Conservation (phyloP, 2,329 filamentous ascomycete species). For the Stagonosporopsis vannaccii region DNA sequence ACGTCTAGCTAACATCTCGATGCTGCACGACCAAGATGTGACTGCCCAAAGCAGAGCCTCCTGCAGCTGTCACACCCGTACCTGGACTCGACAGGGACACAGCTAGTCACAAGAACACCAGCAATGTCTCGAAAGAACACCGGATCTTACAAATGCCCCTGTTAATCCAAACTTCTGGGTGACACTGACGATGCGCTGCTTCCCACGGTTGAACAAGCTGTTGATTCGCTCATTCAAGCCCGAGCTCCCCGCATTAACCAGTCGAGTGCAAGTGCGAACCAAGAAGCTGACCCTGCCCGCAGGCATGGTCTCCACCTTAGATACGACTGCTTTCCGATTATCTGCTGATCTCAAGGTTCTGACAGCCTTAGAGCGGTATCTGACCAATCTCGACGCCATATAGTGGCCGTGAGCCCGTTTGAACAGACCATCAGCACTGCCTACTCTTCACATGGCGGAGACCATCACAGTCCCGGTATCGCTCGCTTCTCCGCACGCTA, state of each 20-base stretch:
- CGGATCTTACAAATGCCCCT: conserved; percentile 50
- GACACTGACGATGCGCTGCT: conserved; percentile 11
- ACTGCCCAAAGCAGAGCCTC: conserved; percentile 14
- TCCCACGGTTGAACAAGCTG: conserved; percentile 59
- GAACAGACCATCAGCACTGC: conserved; percentile 25
- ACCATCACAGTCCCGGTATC: not conserved
- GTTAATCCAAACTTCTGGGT: conserved; percentile 63
- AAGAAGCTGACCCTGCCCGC: not conserved
- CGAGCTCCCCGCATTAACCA: conserved; percentile 13
- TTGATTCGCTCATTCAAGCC: conserved; percentile 11
- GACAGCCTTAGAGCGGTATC: conserved; percentile 16
- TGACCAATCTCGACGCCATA: conserved; percentile 1
- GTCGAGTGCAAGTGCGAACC: conserved; percentile 7
- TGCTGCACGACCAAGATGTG: conserved; percentile 10
- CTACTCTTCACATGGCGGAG: conserved; percentile 28
- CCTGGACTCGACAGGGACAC: conserved; percentile 18
- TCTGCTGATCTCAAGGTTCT: not conserved
- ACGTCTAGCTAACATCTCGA: conserved; percentile 1
- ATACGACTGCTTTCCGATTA: conserved; percentile 4
- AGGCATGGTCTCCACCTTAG: conserved; percentile 11
- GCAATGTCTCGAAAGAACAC: conserved; percentile 25
- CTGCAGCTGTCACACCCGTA: conserved; percentile 21
- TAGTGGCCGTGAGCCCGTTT: conserved; percentile 6
- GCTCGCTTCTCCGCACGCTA: conserved; percentile 20
- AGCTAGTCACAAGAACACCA: conserved; percentile 10